Conservation (phyloP, 768 basidiomycete species). For the Collybia sp. region DNA sequence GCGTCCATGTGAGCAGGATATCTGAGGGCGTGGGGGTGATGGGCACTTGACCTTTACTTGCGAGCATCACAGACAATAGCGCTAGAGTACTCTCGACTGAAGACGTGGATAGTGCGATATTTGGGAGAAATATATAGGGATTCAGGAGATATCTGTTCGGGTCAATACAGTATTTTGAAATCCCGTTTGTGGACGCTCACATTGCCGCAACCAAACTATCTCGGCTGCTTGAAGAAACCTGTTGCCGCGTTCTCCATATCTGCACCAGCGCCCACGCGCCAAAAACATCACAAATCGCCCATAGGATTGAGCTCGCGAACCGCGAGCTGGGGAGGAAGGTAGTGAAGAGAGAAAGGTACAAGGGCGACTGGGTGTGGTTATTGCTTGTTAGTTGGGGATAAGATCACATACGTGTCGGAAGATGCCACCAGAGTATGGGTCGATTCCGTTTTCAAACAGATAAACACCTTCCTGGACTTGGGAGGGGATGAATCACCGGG, state of each 20-base stretch:
- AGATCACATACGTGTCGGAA: slow-evolving; percentile 74
- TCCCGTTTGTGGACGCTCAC: slow-evolving; percentile 40
- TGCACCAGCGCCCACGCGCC: slow-evolving; percentile 65
- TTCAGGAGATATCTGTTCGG: slow-evolving; percentile 76
- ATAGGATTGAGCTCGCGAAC: slow-evolving; percentile 48
- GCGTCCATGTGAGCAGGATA: background rate
- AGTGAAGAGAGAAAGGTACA: slow-evolving; percentile 74
- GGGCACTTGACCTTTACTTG: slow-evolving; percentile 48
- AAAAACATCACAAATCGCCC: slow-evolving; percentile 64
- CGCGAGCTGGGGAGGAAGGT: slow-evolving; percentile 57
- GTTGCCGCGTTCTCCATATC: slow-evolving; percentile 65
- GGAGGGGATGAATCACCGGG: slow-evolving; percentile 9
- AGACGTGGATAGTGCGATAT: slow-evolving; percentile 78
- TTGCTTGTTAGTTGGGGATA: background rate
- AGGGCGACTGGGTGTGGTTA: slow-evolving; percentile 55
- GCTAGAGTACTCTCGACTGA: slow-evolving; percentile 75
- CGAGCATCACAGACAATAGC: slow-evolving; percentile 65
- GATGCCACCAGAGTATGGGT: slow-evolving; percentile 84
- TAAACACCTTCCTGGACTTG: slow-evolving; percentile 89
- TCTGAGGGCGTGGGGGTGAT: background rate
- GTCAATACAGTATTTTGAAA: background rate
- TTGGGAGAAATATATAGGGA: slow-evolving; percentile 81
- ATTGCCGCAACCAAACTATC: slow-evolving; percentile 59
- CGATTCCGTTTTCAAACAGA: slow-evolving; percentile 68
- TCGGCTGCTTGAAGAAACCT: slow-evolving; percentile 39